phyloP scores from a whole-genome alignment of 2,329 filamentous ascomycete species.

The Coleophoma cylindrospora region DNA sequence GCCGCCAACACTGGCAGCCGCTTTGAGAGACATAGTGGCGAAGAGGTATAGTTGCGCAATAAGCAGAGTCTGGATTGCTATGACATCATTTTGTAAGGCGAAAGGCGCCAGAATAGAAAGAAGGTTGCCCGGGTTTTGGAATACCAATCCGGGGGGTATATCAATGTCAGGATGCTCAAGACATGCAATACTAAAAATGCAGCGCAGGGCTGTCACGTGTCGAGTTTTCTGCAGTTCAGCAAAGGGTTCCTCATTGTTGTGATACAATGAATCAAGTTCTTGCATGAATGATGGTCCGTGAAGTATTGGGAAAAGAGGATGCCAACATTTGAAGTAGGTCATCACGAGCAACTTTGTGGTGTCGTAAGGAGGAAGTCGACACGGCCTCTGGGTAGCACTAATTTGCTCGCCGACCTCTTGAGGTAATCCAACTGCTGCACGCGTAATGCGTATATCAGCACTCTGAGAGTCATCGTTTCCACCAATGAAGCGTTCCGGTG shows the following conservation, averaged over 20 bases:
- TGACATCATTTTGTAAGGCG: conserved; percentile 32
- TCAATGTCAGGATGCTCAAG: not conserved
- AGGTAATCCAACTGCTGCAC: too few relatives aligned
- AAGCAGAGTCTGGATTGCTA: conserved; percentile 42
- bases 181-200: not conserved
- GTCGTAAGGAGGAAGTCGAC: conserved; percentile 22
- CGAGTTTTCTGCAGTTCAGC: not conserved
- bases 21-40: conserved; percentile 40
- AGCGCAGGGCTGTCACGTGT: not conserved
- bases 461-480: not conserved
- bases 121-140: not conserved
- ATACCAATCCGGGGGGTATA: not conserved
- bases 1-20: conserved; percentile 42
- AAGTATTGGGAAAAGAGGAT: conserved; percentile 46
- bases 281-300: conserved; percentile 43
- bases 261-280: conserved; percentile 37
- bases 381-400: conserved; percentile 9
- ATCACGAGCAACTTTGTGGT: conserved; percentile 37
- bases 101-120: not conserved
- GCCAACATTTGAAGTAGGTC: conserved; percentile 45
- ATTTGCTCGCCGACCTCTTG: not conserved
- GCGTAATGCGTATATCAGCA: not conserved
- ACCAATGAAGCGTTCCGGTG: not conserved
- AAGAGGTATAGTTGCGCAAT: conserved; percentile 43
- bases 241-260: conserved; percentile 11